A percentile compares a stretch with the other conserved stretches of the same genome.
phyloP scores from a whole-genome alignment of 306 rosid species.

The Medicago lupulina region DNA sequence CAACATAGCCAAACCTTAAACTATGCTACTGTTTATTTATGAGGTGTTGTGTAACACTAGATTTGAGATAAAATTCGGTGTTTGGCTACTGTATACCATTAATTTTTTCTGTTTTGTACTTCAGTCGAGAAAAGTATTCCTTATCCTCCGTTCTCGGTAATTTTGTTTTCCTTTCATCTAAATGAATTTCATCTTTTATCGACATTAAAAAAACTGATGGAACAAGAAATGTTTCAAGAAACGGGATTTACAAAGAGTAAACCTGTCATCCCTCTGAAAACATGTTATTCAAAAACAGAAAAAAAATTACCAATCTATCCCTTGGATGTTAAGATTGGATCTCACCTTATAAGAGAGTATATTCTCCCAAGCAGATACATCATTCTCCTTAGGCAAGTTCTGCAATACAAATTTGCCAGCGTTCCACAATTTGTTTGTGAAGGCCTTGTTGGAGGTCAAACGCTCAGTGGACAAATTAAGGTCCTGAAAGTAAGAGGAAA shows the following conservation, averaged over 20 bases:
- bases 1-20: constrained; percentile 1
- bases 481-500: constrained; percentile 61
- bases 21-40: neutral
- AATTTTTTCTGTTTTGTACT: neutral
- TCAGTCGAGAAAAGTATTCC: neutral
- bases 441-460: constrained; percentile 87
- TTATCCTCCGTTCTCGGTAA: neutral
- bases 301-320: neutral
- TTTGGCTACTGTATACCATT: neutral
- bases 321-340: constrained; percentile 24
- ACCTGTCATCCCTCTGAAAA: constrained; percentile 10
- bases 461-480: constrained; percentile 92
- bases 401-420: constrained; percentile 93
- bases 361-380: constrained; percentile 67
- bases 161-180: neutral
- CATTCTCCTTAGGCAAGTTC: constrained; percentile 75
- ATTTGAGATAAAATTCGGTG: neutral
- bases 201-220: neutral
- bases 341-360: constrained; percentile 67
- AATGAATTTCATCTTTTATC: constrained; percentile 7
- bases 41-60: constrained; percentile 11
- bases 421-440: constrained; percentile 97
- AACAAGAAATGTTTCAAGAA: constrained; percentile 2
- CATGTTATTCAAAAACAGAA: neutral
- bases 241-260: constrained; percentile 17